Conservation (phyloP, 345 rosid genomes). For the Citrus sp. region DNA sequence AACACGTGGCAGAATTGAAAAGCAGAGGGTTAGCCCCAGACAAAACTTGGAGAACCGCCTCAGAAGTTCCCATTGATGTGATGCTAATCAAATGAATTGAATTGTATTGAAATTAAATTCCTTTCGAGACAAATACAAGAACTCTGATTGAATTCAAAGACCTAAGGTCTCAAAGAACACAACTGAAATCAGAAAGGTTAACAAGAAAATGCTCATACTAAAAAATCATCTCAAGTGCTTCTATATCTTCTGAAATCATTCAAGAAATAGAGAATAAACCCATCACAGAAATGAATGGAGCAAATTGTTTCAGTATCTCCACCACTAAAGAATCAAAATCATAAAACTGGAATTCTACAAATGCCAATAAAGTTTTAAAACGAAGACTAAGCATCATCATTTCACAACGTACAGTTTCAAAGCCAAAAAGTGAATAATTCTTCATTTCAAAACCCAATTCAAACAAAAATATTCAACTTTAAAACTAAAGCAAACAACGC, state of each 20-base stretch:
- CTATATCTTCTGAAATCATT: neutral
- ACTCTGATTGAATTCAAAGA: neutral
- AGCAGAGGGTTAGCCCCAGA: conserved; percentile 35
- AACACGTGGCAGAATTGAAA: conserved; percentile 27
- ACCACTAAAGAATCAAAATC: neutral
- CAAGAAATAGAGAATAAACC: neutral
- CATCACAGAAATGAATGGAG: neutral
- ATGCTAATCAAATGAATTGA: conserved; percentile 14
- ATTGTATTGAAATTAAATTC: neutral
- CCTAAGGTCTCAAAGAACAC: neutral
- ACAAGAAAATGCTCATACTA: neutral
- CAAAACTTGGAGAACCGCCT: conserved; percentile 47
- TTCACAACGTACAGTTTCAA: neutral
- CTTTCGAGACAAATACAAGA: neutral
- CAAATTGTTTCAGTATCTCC: neutral
- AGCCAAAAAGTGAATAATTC: neutral
- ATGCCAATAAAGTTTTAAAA: neutral
- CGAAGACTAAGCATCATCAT: neutral
- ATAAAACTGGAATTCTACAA: neutral
- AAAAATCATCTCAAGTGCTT: neutral
- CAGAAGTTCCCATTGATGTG: conserved; percentile 43
- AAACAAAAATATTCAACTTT: neutral
- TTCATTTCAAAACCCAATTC: neutral
- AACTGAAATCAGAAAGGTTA: neutral
- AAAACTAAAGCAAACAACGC: neutral